Percentiles rank a stretch among this genome's conserved stretches.
Evolutionary conservation across 305 asterid species (phyloP).

Genomic region (Fraxinus angustifolia): DNA sequence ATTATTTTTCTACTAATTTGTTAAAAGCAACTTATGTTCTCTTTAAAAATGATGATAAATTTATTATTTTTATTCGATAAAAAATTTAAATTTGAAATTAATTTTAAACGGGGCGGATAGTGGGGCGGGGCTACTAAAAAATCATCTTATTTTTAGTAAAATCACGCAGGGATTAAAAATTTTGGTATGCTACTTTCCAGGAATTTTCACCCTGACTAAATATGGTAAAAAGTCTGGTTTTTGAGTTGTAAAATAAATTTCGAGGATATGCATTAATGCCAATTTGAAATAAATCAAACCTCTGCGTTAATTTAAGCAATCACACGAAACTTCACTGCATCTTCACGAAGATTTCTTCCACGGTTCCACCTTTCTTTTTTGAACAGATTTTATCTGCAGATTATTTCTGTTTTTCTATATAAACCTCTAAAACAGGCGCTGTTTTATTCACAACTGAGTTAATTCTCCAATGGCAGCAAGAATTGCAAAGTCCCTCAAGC

Average conservation of each 20-base stretch:
- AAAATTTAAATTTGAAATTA: no score
- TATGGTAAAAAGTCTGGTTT: background rate
- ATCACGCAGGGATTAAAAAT: background rate
- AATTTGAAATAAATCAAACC: background rate
- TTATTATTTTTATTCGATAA: no score
- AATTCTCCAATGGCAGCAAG: slow-evolving; percentile 5
- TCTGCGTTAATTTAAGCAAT: background rate
- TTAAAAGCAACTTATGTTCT: no score
- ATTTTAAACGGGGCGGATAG: no score
- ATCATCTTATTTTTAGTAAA: background rate
- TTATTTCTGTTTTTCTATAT: background rate
- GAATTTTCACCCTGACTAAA: background rate
- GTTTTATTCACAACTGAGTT: background rate
- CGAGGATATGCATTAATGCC: background rate
- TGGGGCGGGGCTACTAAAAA: background rate
- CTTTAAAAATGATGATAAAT: no score
- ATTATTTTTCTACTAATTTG: no score
- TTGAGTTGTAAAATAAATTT: background rate
- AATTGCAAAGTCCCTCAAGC: background rate
- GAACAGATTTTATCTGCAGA: background rate
- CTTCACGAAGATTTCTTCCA: slow-evolving; percentile 18
- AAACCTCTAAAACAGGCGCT: background rate
- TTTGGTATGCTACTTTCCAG: background rate
- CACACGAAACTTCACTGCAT: slow-evolving; percentile 29
- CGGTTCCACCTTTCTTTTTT: no score